A percentile compares a stretch with the other conserved stretches of the same genome.
Evolutionary conservation across 2,329 filamentous ascomycete species (phyloP).

Genomic region (Aspergillus pseudoglaucus): DNA sequence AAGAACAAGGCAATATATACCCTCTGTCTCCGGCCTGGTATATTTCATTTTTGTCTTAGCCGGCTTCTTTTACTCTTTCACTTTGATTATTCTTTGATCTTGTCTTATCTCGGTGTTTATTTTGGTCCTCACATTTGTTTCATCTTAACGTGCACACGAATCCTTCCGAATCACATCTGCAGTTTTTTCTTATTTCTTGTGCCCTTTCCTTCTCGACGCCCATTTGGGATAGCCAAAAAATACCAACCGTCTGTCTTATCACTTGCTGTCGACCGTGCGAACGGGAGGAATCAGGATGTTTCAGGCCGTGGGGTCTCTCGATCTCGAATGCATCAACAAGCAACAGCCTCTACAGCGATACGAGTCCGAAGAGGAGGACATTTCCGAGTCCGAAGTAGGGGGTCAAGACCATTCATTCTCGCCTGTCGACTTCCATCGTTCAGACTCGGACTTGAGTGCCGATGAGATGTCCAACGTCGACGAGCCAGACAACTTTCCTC

Average conservation of each 20-base stretch:
- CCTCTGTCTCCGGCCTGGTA: conserved; percentile 3
- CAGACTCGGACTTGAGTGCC: conserved; percentile 26
- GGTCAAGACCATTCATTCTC: conserved; percentile 27
- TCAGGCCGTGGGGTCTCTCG: conserved; percentile 18
- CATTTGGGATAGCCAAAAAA: background rate
- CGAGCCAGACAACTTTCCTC: conserved; percentile 15
- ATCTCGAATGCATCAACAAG: conserved; percentile 25
- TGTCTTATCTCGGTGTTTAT: background rate
- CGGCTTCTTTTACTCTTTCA: background rate
- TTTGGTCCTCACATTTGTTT: background rate
- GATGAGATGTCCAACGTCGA: conserved; percentile 21
- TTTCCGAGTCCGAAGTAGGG: conserved; percentile 31
- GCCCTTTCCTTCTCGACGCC: background rate
- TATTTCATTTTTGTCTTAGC: background rate
- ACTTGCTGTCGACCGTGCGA: background rate
- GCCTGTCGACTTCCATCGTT: conserved; percentile 21
- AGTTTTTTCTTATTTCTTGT: background rate
- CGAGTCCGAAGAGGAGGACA: conserved; percentile 35
- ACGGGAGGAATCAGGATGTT: conserved; percentile 20
- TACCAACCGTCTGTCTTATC: background rate
- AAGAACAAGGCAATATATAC: conserved; percentile 5
- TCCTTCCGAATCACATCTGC: background rate
- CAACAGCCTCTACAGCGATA: conserved; percentile 28
- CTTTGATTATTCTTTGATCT: background rate
- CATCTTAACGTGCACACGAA: background rate